Conservation (phyloP, 164 flowering plant genomes). For the Kingdonia uniflora region DNA sequence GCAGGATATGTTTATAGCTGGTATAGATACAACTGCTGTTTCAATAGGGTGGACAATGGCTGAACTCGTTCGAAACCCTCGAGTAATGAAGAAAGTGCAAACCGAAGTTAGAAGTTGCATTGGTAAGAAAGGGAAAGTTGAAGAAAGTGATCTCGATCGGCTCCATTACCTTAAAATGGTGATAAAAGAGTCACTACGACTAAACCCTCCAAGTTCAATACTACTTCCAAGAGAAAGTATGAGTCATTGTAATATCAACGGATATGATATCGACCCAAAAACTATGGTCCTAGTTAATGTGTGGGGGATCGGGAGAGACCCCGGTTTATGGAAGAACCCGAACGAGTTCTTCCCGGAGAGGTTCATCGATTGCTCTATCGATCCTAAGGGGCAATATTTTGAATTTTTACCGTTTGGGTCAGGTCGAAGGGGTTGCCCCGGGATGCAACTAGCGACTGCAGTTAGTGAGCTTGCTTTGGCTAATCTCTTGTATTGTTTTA, state of each 20-base stretch:
- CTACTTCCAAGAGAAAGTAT: background rate
- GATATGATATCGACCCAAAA: slow-evolving; percentile 12
- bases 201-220: background rate
- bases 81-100: slow-evolving; percentile 4
- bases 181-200: background rate
- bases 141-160: background rate
- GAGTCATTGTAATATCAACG: slow-evolving; percentile 4
- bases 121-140: slow-evolving; percentile 5
- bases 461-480: slow-evolving; percentile 17
- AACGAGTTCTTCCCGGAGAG: slow-evolving; percentile 22
- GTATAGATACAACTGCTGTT: slow-evolving; percentile 1
- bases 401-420: slow-evolving; percentile 30
- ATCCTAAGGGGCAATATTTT: slow-evolving; percentile 17
- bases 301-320: slow-evolving; percentile 20
- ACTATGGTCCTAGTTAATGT: slow-evolving; percentile 14
- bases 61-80: slow-evolving; percentile 6
- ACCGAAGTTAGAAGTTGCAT: slow-evolving; percentile 3
- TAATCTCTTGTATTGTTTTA: slow-evolving; percentile 10
- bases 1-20: slow-evolving; percentile 3
- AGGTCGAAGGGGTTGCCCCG: slow-evolving; percentile 24
- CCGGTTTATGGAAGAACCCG: slow-evolving; percentile 10
- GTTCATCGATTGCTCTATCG: slow-evolving; percentile 10
- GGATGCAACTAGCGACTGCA: slow-evolving; percentile 5
- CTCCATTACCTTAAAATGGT: slow-evolving; percentile 1
- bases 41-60: slow-evolving; percentile 5